Evolutionary conservation across 1,284 basidiomycete species (phyloP).

Genomic region (Ceratorhiza oryzae-sativae): DNA sequence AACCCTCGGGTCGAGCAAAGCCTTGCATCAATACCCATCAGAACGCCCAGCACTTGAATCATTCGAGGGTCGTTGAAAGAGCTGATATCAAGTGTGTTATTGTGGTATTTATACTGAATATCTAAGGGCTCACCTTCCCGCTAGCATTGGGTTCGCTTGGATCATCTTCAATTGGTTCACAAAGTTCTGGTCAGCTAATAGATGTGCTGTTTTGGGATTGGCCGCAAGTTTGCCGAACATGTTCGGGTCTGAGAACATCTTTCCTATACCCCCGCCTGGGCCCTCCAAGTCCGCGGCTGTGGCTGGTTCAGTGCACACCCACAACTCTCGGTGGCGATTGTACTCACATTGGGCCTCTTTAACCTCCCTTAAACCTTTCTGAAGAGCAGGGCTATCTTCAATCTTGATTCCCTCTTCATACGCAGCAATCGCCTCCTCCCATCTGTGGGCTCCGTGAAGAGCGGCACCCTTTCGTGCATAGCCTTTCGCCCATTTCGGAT

Average conservation of each 20-base stretch:
- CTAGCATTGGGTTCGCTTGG: constrained; percentile 69
- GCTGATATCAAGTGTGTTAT: constrained; percentile 49
- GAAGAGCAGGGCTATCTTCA: constrained; percentile 81
- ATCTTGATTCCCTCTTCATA: constrained; percentile 83
- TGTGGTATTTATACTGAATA: neutral
- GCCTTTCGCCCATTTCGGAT: constrained; percentile 89
- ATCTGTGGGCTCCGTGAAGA: constrained; percentile 83
- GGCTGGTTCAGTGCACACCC: neutral
- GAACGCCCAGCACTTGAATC: constrained; percentile 86
- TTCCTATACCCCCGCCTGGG: constrained; percentile 64
- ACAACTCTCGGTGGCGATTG: neutral
- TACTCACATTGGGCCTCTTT: constrained; percentile 75
- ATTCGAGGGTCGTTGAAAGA: constrained; percentile 85
- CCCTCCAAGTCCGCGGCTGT: constrained; percentile 57
- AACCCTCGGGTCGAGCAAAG: constrained; percentile 84
- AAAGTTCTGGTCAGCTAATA: constrained; percentile 84
- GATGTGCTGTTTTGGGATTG: constrained; percentile 85
- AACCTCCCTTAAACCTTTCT: constrained; percentile 89
- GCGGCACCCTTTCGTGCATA: constrained; percentile 94
- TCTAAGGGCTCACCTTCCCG: constrained; percentile 56
- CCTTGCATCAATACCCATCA: constrained; percentile 96
- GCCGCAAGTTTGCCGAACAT: constrained; percentile 81
- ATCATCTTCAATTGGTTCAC: constrained; percentile 69
- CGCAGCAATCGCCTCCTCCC: constrained; percentile 81
- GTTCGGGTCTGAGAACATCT: constrained; percentile 87